Conservation (phyloP, 2,329 filamentous ascomycete species). For the Metarhizium robertsii region DNA sequence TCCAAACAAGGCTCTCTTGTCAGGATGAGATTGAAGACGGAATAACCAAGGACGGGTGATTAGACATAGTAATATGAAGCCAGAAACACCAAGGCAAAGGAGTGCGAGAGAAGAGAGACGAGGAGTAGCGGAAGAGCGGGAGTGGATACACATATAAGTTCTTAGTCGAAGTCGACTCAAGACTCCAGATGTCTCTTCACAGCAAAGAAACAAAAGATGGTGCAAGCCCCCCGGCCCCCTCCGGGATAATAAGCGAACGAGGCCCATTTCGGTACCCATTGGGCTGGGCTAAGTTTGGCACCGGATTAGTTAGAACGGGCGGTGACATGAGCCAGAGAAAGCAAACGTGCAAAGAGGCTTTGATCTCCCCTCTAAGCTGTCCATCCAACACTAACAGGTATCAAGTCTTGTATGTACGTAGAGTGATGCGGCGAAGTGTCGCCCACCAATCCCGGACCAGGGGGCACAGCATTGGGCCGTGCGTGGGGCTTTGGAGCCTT, state of each 20-base stretch:
- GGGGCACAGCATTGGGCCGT: constrained; percentile 11
- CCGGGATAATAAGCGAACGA: constrained; percentile 4
- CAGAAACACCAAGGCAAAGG: not conserved
- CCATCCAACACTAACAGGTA: not conserved
- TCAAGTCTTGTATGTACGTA: not conserved
- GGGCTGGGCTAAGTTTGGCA: constrained; percentile 13
- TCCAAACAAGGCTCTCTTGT: not conserved
- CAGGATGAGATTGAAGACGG: not conserved
- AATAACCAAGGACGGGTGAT: not conserved
- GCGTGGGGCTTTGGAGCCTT: constrained; percentile 8
- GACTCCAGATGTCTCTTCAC: not conserved
- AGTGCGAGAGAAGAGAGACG: constrained; percentile 10
- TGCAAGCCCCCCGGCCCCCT: constrained; percentile 2
- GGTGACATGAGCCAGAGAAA: constrained; percentile 21
- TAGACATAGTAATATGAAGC: not conserved
- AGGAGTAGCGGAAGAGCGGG: constrained; percentile 14
- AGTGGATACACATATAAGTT: constrained; percentile 22
- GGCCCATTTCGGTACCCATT: constrained; percentile 11
- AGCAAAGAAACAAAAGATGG: constrained; percentile 2
- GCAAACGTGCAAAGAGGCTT: constrained; percentile 14
- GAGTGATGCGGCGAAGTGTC: constrained; percentile 10
- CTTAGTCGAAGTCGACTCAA: constrained; percentile 8
- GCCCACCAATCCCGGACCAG: constrained; percentile 8
- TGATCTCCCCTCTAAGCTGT: constrained; percentile 4
- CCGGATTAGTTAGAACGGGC: constrained; percentile 24